Percentiles rank a stretch among this genome's conserved stretches.
Conservation (phyloP, 805 yeast species). For the Saccharomycopsis olivae region DNA sequence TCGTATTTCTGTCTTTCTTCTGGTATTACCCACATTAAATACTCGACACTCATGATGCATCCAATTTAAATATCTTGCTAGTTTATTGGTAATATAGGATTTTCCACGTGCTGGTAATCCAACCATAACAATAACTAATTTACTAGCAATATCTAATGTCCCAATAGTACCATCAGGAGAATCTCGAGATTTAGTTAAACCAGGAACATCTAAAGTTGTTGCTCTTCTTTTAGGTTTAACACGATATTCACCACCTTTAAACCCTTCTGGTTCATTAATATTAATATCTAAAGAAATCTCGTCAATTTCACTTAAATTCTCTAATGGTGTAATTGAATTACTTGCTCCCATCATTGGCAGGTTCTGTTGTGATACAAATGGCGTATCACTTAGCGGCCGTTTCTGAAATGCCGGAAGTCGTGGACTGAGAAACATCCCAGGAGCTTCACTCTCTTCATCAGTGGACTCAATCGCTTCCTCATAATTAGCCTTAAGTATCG, state of each 20-base stretch:
- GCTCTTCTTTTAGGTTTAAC: slow-evolving; percentile 42
- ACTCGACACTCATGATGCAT: slow-evolving; percentile 83
- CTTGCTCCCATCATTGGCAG: slow-evolving; percentile 25
- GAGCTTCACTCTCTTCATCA: too few relatives aligned
- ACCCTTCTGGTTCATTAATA: neutral
- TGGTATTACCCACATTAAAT: slow-evolving; percentile 91
- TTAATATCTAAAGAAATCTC: neutral
- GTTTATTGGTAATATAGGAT: slow-evolving; percentile 83
- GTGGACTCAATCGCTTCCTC: too few relatives aligned
- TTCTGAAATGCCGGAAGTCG: slow-evolving; percentile 48
- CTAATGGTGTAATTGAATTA: slow-evolving; percentile 14
- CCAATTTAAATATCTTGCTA: slow-evolving; percentile 88
- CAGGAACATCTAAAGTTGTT: slow-evolving; percentile 86
- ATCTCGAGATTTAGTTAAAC: slow-evolving; percentile 70
- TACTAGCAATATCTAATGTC: slow-evolving; percentile 58
- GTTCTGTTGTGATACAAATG: slow-evolving; percentile 30
- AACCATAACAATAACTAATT: slow-evolving; percentile 90
- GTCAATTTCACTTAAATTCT: slow-evolving; percentile 1
- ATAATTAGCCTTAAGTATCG: too few relatives aligned
- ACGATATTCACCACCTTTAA: neutral
- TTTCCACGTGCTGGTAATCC: slow-evolving; percentile 77
- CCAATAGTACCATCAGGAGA: slow-evolving; percentile 64
- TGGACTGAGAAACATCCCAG: slow-evolving; percentile 10
- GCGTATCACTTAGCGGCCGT: slow-evolving; percentile 69
- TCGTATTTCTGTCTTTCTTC: slow-evolving; percentile 52